These are phyloP conservation scores for Flaveria ramosissima DNA, from an alignment of 129 eudicot genomes.

Conservation along the genomic window DNA sequence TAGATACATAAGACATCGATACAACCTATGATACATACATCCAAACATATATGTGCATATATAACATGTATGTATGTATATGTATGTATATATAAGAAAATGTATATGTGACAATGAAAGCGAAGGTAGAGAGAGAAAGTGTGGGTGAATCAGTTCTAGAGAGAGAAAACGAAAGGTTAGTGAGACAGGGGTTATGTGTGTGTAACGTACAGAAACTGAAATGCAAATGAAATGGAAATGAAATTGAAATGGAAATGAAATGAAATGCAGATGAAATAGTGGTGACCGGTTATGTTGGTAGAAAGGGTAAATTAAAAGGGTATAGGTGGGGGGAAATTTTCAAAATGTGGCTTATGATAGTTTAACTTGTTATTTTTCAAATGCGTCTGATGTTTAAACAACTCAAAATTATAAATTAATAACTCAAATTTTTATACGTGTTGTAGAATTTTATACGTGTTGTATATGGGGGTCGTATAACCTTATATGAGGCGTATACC, in stretches of 20 bases:
- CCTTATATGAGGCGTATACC: no score
- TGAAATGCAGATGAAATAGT: slow-evolving; percentile 28
- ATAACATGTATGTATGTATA: neutral
- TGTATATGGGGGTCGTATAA: no score
- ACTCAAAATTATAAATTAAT: no score
- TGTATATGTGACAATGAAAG: slow-evolving; percentile 23
- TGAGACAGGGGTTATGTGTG: slow-evolving; percentile 3
- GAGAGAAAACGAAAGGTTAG: slow-evolving; percentile 30
- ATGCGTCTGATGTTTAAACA: no score
- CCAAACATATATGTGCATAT: neutral
- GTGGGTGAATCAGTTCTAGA: slow-evolving; percentile 21
- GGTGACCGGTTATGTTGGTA: slow-evolving; percentile 47
- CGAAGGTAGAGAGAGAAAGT: slow-evolving; percentile 33
- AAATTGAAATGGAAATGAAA: slow-evolving; percentile 28
- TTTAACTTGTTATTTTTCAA: no score
- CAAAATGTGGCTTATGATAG: no score
- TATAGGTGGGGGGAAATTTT: slow-evolving; percentile 22
- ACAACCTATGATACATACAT: slow-evolving; percentile 37
- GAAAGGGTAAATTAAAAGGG: slow-evolving; percentile 34
- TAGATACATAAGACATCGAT: slow-evolving; percentile 33
- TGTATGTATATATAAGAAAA: neutral
- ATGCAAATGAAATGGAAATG: slow-evolving; percentile 35
- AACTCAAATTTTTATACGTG: no score
- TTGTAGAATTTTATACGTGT: no score
- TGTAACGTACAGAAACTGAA: slow-evolving; percentile 40